Evolutionary conservation across 2,329 filamentous ascomycete genomes (phyloP), one percentile per base, ranked within the genome.

Genomic region (Talaromyces sp.): DNA sequence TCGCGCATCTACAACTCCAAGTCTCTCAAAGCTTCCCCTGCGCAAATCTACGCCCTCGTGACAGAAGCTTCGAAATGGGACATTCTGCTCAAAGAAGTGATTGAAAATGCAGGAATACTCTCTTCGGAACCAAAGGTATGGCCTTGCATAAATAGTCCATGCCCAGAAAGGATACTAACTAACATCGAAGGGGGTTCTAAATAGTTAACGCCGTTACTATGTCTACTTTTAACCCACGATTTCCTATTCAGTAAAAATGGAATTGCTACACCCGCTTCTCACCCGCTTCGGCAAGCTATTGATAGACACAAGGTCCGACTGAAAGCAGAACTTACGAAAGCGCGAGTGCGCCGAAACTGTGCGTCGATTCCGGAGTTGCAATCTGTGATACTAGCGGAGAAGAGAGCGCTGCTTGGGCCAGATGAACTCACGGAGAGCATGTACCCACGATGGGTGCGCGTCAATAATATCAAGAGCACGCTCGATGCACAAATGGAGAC

Each of bases 41-140:
- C 89, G 11, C 91, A 96, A 74, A 83, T 98, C 8, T 98, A 95
- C 75, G 95, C 95, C 9, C 82, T 99, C 41, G 90, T 93, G 25
- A 86, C 90, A 25, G 93, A 98, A 78, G 88, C 91, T 1, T 89
- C 90, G 70, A 98, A 97, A 87, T 97, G 94, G 92, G 95, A 93
- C 71, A 76, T 83, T 3, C 84, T 97, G 2, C 80, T 99, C 57
- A 92, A 92, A 72, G 93, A 97, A 73, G 89, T 97, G n/a, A 87
- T 99, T 73, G 92, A 97, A 70, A 87, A 85, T 69, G 86, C 92
- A 1, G 89, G 87, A 3, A 80, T 98, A 41, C 80, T 98, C 41
- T 84, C 85, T n/a, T 80, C 88, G 10, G 95, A 99, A 81, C 89
- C 87, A 69, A 97, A 96, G 87, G 93, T 95, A 76, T 69, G 79